phyloP scores from a whole-genome alignment of 192 early-diverging fungal genomes.

The Coemansia biformis region DNA sequence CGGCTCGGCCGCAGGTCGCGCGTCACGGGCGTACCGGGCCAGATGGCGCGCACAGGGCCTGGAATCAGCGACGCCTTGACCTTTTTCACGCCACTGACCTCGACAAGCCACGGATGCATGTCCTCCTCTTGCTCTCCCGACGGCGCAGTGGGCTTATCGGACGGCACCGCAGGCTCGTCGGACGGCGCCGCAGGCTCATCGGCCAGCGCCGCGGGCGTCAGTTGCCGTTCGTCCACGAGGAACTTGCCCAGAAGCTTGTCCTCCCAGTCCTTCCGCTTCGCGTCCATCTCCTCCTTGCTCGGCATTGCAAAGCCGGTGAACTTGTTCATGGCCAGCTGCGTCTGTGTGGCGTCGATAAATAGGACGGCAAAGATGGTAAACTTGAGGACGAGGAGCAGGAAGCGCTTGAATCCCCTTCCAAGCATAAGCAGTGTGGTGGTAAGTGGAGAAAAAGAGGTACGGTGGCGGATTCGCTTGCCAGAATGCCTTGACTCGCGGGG shows the following conservation, averaged over 20 bases:
- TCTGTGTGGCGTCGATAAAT: constrained; percentile 21
- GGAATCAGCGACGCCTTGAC: constrained; percentile 30
- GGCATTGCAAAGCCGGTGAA: constrained; percentile 14
- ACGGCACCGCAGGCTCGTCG: too few relatives aligned
- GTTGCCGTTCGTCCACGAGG: constrained; percentile 12
- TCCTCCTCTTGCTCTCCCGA: neutral
- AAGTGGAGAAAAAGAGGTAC: neutral
- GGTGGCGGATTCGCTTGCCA: too few relatives aligned
- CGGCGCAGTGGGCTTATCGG: too few relatives aligned
- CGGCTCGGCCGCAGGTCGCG: constrained; percentile 26
- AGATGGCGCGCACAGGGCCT: constrained; percentile 19
- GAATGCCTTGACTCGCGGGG: neutral
- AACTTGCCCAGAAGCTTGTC: constrained; percentile 10
- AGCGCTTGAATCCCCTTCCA: neutral
- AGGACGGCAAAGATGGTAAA: constrained; percentile 14
- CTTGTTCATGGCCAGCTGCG: neutral
- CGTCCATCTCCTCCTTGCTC: constrained; percentile 16
- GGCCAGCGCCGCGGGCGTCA: neutral
- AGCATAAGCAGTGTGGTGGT: constrained; percentile 8
- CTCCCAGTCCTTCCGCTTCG: constrained; percentile 9
- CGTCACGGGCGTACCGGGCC: constrained; percentile 25
- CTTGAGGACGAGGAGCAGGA: constrained; percentile 4
- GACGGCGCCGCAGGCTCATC: neutral
- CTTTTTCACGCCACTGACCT: neutral
- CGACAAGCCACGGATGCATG: constrained; percentile 7